phyloP scores from a whole-genome alignment of 345 rosid species.

The Clausena lansium region DNA sequence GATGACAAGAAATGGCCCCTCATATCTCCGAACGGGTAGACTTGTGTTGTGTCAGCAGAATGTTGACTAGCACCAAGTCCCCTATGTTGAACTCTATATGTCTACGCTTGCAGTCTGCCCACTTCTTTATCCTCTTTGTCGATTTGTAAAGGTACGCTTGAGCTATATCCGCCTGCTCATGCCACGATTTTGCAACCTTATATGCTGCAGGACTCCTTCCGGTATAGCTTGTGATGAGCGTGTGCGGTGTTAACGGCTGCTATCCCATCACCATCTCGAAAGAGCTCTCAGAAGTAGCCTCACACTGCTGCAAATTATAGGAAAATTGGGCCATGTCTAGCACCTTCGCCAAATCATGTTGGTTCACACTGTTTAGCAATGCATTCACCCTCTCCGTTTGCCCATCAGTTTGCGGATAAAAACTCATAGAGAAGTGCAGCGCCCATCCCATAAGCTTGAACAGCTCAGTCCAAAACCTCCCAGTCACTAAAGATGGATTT shows the following conservation, averaged over 20 bases:
- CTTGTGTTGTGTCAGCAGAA: too few relatives aligned
- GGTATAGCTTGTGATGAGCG: too few relatives aligned
- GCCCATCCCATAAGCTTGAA: too few relatives aligned
- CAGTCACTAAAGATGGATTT: background rate
- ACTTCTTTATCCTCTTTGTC: too few relatives aligned
- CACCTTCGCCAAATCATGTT: background rate
- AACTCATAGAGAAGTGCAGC: too few relatives aligned
- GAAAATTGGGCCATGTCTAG: background rate
- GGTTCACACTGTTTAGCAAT: background rate
- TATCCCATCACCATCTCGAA: too few relatives aligned
- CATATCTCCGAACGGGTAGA: background rate
- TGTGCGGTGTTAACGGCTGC: fast-evolving
- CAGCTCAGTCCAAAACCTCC: background rate
- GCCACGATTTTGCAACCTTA: too few relatives aligned
- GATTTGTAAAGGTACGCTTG: background rate
- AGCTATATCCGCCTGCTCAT: background rate
- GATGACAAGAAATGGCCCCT: background rate
- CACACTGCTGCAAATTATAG: too few relatives aligned
- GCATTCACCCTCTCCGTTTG: background rate
- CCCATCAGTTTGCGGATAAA: too few relatives aligned
- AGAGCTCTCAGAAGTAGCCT: fast-evolving
- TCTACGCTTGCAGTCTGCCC: fast-evolving
- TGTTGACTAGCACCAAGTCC: too few relatives aligned
- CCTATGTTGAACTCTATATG: too few relatives aligned
- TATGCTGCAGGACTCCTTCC: too few relatives aligned